A percentile compares a stretch with the other conserved stretches of the same genome.
These are phyloP conservation scores for Uronychia setigera DNA, from an alignment of 73 alveolate species.

Conservation along the genomic window DNA sequence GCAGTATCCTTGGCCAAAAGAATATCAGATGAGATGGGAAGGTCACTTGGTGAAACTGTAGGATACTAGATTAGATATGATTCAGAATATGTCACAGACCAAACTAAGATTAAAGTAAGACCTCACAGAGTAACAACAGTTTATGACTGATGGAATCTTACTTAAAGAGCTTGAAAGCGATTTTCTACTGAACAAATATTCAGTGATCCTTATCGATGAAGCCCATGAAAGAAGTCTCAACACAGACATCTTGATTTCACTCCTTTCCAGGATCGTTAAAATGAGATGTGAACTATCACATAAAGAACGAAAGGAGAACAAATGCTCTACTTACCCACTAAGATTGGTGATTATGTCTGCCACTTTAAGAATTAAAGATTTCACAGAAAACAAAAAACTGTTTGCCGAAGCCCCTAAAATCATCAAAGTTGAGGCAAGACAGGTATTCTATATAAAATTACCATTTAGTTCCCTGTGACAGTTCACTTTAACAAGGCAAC, in stretches of 20 bases:
- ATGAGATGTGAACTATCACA: constrained; percentile 79
- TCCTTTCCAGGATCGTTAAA: constrained; percentile 91
- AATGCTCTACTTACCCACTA: constrained; percentile 71
- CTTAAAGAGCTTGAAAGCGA: constrained; percentile 92
- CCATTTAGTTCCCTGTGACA: constrained; percentile 77
- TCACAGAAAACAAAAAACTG: constrained; percentile 88
- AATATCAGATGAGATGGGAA: constrained; percentile 89
- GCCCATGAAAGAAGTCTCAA: constrained; percentile 99
- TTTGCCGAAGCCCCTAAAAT: constrained; percentile 75
- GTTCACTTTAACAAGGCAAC: constrained; percentile 90
- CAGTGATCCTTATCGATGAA: constrained; percentile 98
- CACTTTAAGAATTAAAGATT: constrained; percentile 93
- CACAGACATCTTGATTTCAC: constrained; percentile 95
- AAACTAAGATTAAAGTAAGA: constrained; percentile 78
- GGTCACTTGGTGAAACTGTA: constrained; percentile 87
- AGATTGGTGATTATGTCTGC: constrained; percentile 98
- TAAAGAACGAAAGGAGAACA: constrained; percentile 71
- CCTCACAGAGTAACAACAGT: not conserved
- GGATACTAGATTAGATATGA: constrained; percentile 97
- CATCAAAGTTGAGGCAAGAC: constrained; percentile 90
- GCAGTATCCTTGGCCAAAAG: constrained; percentile 95
- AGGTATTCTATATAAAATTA: constrained; percentile 11
- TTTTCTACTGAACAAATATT: constrained; percentile 81
- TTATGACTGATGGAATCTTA: constrained; percentile 98
- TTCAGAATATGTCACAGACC: constrained; percentile 64